phyloP scores from a whole-genome alignment of 2,329 filamentous ascomycete species.

The Catunica adiposa region DNA sequence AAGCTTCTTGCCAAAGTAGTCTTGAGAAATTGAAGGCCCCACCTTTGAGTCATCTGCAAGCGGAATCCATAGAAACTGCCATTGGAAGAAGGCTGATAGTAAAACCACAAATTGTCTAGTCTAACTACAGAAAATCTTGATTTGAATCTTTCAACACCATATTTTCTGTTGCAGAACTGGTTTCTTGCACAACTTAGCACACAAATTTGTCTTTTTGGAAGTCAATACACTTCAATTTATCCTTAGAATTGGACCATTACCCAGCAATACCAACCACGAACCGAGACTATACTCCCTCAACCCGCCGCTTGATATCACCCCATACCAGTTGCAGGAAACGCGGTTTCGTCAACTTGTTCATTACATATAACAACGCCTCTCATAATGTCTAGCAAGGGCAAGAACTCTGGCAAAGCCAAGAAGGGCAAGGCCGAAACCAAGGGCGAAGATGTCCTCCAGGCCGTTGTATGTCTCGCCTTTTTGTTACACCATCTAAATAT shows the following conservation, averaged over 20 bases:
- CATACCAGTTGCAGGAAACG: background rate
- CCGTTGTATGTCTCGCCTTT: slow-evolving; percentile 30
- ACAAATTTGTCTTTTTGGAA: background rate
- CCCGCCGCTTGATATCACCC: background rate
- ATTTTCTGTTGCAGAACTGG: background rate
- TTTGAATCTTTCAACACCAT: background rate
- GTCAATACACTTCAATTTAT: background rate
- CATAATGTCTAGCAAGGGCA: slow-evolving; percentile 13
- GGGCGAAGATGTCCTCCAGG: slow-evolving; percentile 41
- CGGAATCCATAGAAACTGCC: background rate
- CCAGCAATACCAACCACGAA: background rate
- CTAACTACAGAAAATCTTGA: no score
- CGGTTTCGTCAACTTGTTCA: background rate
- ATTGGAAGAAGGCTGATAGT: no score
- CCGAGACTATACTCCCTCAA: background rate
- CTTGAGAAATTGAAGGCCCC: background rate
- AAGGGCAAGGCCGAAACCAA: slow-evolving; percentile 37
- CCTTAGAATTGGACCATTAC: background rate
- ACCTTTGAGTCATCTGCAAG: slow-evolving; percentile 2
- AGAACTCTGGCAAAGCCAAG: slow-evolving; percentile 31
- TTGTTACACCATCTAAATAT: slow-evolving; percentile 2
- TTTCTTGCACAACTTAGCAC: background rate
- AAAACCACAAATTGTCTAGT: no score
- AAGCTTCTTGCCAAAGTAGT: no score
- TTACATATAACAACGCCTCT: background rate